These are phyloP conservation scores for Ceratobasidium sp. DNA, from an alignment of 1,284 basidiomycete species.

Conservation along the genomic window DNA sequence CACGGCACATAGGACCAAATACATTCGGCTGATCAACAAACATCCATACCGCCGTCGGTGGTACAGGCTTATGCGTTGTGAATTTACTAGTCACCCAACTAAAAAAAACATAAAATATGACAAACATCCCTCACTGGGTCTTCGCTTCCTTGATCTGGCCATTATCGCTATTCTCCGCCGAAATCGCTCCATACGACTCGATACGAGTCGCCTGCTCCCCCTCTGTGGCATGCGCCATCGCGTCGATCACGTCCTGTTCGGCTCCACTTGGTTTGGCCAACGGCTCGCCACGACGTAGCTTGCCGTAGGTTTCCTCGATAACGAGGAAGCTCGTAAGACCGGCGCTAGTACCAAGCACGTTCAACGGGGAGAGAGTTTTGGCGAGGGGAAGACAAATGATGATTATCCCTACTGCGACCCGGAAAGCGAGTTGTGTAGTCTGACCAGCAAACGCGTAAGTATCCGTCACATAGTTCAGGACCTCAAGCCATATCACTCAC, in stretches of 20 bases:
- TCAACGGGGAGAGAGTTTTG: conserved; percentile 47
- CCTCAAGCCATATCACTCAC: conserved; percentile 17
- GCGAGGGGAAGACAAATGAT: conserved; percentile 49
- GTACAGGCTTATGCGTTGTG: too few relatives aligned
- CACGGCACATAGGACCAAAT: too few relatives aligned
- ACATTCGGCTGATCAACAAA: too few relatives aligned
- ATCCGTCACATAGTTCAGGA: not conserved
- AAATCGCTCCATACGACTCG: not conserved
- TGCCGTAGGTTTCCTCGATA: conserved; percentile 44
- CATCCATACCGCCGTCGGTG: too few relatives aligned
- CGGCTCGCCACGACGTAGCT: conserved; percentile 38
- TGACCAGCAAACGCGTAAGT: conserved; percentile 6
- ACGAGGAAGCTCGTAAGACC: conserved; percentile 45
- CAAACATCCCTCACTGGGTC: not conserved
- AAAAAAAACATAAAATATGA: not conserved
- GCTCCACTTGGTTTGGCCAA: conserved; percentile 22
- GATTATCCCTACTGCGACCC: conserved; percentile 46
- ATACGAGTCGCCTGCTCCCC: not conserved
- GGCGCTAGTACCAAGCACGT: conserved; percentile 46
- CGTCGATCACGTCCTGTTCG: conserved; percentile 17
- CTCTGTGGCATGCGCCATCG: conserved; percentile 9
- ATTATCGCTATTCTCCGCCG: not conserved
- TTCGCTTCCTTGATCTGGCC: not conserved
- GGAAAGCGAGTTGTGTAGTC: conserved; percentile 46
- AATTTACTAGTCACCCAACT: too few relatives aligned